Evolutionary conservation across 768 basidiomycete species (phyloP), one percentile per base, ranked within the genome.

Genomic region (Russula sp.): DNA sequence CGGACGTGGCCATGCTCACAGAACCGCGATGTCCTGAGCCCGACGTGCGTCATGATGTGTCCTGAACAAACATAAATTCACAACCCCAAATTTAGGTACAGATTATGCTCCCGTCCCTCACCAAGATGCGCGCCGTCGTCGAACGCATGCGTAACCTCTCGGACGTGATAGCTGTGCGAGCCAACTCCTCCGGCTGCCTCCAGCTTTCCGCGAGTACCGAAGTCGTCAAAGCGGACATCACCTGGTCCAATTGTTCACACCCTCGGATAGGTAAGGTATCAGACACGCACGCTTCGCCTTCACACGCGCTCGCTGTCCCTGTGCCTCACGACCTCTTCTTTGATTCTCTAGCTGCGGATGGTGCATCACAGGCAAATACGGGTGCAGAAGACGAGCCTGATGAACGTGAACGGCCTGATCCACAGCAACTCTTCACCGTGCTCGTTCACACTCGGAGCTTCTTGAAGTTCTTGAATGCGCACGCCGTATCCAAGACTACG

Each of bases 1-100:
- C 76, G 0, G 93, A 94, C 60, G 82, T 89, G 11, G 84, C 81
- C 20, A 82, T 78, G 63, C 78, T 94, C 58, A 79, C 76, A 32
- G 93, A 94, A 70, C 93, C 93, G 1, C 72, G 90, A 66, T 94
- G 92, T 69, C 93, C 93, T 1, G 86, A 88, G 35, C 90, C 92
- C 16, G 88, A 94, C 62, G 93, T 91, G 66, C 66, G 82, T 76
- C 14, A 6, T 34, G 16, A 38, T 35, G 11, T 8, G 18, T 16
- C 32, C 16, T 3, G 7, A 36, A 0, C 8, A 38, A 39, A 22
- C 18, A 47, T 29, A 42, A 25, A 25, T 18, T 46, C 22, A 8
- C 11, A 42, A 45, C 45, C 52, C n/a, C 34, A 35, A 56, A 0
- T 53, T 45, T 22, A 94, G 92, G 77, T 90, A 14, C 88, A 90